phyloP scores from a whole-genome alignment of 352 stramenopile species.

The Phytophthora ramorum region DNA sequence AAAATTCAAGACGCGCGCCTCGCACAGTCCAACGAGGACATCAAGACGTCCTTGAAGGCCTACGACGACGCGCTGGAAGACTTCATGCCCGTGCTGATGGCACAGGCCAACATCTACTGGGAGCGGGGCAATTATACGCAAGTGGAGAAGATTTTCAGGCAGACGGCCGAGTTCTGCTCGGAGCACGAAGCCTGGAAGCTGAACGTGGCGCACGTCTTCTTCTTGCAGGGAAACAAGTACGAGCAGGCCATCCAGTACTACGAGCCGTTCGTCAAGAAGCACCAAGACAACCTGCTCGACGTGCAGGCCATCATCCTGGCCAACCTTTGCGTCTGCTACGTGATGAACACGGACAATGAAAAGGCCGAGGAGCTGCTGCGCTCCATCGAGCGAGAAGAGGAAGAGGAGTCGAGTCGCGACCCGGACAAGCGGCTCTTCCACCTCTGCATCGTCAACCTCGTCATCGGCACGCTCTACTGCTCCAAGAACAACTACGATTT shows the following conservation, averaged over 20 bases:
- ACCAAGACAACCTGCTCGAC: conserved; percentile 92
- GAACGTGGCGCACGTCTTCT: conserved; percentile 97
- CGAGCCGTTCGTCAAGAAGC: conserved; percentile 95
- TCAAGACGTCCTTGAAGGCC: conserved; percentile 92
- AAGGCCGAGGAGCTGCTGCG: conserved; percentile 96
- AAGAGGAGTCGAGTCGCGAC: conserved; percentile 87
- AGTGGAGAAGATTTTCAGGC: conserved; percentile 96
- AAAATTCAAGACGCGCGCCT: conserved; percentile 94
- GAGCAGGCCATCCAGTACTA: conserved; percentile 95
- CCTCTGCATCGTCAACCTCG: conserved; percentile 98
- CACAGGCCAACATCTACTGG: conserved; percentile 97
- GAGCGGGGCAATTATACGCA: conserved; percentile 96
- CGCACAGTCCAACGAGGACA: conserved; percentile 92
- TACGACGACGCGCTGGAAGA: conserved; percentile 95
- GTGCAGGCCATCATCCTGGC: conserved; percentile 97
- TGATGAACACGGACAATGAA: conserved; percentile 98
- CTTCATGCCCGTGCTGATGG: conserved; percentile 97
- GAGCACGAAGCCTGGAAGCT: conserved; percentile 96
- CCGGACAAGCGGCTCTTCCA: conserved; percentile 93
- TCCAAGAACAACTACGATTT: conserved; percentile 98
- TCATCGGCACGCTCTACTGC: conserved; percentile 98
- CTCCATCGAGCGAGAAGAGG: conserved; percentile 95
- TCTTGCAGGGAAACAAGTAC: conserved; percentile 93
- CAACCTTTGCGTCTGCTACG: conserved; percentile 97
- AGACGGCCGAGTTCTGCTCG: conserved; percentile 95